Evolutionary conservation across 2,329 filamentous ascomycete species (phyloP), one percentile per base, ranked within the genome.

Genomic region (Paecilomyces sp.): DNA sequence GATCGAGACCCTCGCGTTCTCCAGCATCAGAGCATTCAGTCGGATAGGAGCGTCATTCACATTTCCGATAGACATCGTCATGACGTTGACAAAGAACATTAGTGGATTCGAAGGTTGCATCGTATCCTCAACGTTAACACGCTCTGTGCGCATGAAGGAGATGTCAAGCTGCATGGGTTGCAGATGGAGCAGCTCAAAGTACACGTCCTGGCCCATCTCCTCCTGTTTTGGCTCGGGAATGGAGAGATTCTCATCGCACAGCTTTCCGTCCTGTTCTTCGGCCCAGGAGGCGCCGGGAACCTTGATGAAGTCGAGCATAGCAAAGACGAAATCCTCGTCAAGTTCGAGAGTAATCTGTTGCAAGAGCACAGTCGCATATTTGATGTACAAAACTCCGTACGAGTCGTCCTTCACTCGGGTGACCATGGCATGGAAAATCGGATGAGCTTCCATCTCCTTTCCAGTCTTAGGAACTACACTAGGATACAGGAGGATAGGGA

Each of bases 41-140:
- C 91, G 88, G 57, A 99, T 87, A 0, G 94, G 95, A 6, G 94
- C 94, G 75, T 99, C 95, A 69, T 99, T 99, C 80, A 99, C 91
- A 69, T 99, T 99, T 64, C 94, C 94, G 69, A 99, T 94, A 13
- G 94, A 96, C 94, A 99, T 99, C 0, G 95, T 97, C 80, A 99
- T 87, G 66, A 97, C 91, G 70, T 99, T 97, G 74, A 97, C 87
- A 72, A 97, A 92, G 79, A 97, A 99, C 92, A 97, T 97, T 74
- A 99, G 83, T 0, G 95, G 95, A 70, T 96, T 99, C 51, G 85
- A 87, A 1, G 91, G 91, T 13, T 91, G 91, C 54, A 92, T 89
- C 67, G 94, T 95, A 73, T 97, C 92, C 73, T 97, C 93, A 2
- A 91, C 93, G 65, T 99, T 99, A 77, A 99, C 89, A 11, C 92